These are phyloP conservation scores for Hirschfeldia incana DNA, from an alignment of 345 rosid genomes.

Conservation along the genomic window DNA sequence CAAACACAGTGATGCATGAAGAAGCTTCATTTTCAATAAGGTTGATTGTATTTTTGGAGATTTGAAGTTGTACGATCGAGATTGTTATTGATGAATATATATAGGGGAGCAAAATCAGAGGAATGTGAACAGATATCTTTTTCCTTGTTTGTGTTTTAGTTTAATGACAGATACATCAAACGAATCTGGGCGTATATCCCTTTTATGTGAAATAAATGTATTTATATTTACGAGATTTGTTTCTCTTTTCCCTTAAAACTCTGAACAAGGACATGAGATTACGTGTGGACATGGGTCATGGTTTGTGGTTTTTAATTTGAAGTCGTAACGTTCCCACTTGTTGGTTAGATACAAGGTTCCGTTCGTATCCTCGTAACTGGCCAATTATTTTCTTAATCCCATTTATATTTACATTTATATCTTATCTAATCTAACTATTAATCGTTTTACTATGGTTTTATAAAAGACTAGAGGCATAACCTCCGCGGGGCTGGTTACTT, in stretches of 20 bases:
- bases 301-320: neutral
- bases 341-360: conserved; percentile 16
- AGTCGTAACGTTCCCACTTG: conserved; percentile 35
- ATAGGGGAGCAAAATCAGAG: conserved; percentile 10
- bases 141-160: conserved; percentile 21
- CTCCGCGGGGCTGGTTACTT: too few relatives aligned
- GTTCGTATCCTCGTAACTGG: conserved; percentile 11
- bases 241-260: neutral
- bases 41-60: neutral
- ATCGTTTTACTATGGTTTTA: too few relatives aligned
- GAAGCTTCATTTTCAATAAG: conserved; percentile 26
- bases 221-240: conserved; percentile 18
- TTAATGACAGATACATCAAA: conserved; percentile 27
- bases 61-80: neutral
- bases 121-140: conserved; percentile 33
- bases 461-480: too few relatives aligned
- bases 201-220: conserved; percentile 4
- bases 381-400: neutral
- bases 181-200: conserved; percentile 24
- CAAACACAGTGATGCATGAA: conserved; percentile 19
- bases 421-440: neutral
- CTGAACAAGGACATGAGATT: conserved; percentile 13
- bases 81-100: conserved; percentile 4
- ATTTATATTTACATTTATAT: neutral
- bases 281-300: conserved; percentile 36